Evolutionary conservation across 768 basidiomycete genomes (phyloP), one percentile per base, ranked within the genome.

Genomic region (Ramaria sp.): DNA sequence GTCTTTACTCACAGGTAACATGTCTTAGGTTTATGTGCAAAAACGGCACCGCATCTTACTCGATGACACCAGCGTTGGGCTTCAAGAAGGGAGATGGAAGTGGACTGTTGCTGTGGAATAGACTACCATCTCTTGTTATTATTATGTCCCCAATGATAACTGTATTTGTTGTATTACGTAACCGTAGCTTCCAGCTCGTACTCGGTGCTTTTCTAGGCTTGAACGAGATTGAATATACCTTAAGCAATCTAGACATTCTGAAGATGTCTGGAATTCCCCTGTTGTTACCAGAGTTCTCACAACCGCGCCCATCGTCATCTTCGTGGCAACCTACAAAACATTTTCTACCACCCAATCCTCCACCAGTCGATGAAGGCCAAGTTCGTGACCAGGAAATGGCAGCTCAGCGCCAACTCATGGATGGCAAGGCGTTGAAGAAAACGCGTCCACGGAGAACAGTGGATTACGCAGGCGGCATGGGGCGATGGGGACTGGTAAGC

Each of bases 361-460:
- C 93, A 39, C 81, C 84, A 2, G 70, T 76, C 42, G 93, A 94
- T 61, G 86, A 89, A 57, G 75, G 78, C 5, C 82, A 83, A 65
- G 65, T 83, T 44, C 74, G 83, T 44, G 88, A 94, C 61, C 81
- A 83, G 57, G 89, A 94, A 62, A 72, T 88, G 58, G 88, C 87
- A 1, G 81, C 76, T 60, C 82, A 78, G 27, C 71, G 83, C 47
- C 83, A 82, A 63, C 70, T 79, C 61, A 71, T 87, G 58, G 90
- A 91, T 62, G 88, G 89, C 3, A 88, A 87, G 66, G 71, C 81
- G 16, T 77, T 86, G 58, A 95, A 91, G 76, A 94, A 92, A 73
- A 93, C 88, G 45, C 78, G 92, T 57, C 93, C 96, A 20, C 72
- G 94, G 52, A 72, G 92, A 70, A 97, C 96, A 18, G 94, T 98